Percentiles rank a stretch among this genome's conserved stretches.
These are phyloP conservation scores for Globisporangium solare DNA, from an alignment of 352 stramenopile species.

Conservation along the genomic window DNA sequence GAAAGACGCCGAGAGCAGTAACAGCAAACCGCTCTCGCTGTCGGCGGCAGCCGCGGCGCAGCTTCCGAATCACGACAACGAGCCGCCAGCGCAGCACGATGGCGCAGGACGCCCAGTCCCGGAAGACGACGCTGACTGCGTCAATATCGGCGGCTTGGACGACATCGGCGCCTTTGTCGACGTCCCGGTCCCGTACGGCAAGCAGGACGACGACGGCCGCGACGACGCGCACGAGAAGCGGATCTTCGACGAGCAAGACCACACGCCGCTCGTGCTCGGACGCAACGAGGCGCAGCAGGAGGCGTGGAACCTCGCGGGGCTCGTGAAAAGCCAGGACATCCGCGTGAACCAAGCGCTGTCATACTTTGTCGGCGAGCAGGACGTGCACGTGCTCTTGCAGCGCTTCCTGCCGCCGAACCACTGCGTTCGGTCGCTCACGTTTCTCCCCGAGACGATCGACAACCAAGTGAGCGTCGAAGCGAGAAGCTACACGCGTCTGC, in stretches of 20 bases:
- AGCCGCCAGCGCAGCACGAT: not conserved
- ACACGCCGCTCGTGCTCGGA: slow-evolving; percentile 55
- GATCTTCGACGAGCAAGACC: slow-evolving; percentile 53
- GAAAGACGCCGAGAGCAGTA: slow-evolving; percentile 21
- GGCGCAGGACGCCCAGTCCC: slow-evolving; percentile 14
- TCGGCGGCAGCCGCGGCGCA: not conserved
- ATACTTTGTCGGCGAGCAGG: slow-evolving; percentile 57
- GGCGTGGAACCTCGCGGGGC: slow-evolving; percentile 60
- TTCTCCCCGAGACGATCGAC: slow-evolving; percentile 81
- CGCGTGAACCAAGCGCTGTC: slow-evolving; percentile 78
- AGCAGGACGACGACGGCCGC: slow-evolving; percentile 48
- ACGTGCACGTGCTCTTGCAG: slow-evolving; percentile 68
- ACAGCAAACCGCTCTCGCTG: slow-evolving; percentile 3
- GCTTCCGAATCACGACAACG: not conserved
- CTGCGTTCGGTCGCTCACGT: slow-evolving; percentile 57
- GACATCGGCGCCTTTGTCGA: slow-evolving; percentile 50
- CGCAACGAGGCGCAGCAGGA: slow-evolving; percentile 76
- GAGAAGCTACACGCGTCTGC: slow-evolving; percentile 68
- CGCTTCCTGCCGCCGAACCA: slow-evolving; percentile 76
- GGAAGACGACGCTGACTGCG: slow-evolving; percentile 41
- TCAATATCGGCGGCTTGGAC: slow-evolving; percentile 28
- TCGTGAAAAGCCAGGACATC: slow-evolving; percentile 72
- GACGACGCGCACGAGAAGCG: slow-evolving; percentile 33
- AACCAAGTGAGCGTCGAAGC: slow-evolving; percentile 70
- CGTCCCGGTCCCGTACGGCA: slow-evolving; percentile 49